Evolutionary conservation across 116 monocot species (phyloP).

Genomic region (Trichopus zeylanicus): DNA sequence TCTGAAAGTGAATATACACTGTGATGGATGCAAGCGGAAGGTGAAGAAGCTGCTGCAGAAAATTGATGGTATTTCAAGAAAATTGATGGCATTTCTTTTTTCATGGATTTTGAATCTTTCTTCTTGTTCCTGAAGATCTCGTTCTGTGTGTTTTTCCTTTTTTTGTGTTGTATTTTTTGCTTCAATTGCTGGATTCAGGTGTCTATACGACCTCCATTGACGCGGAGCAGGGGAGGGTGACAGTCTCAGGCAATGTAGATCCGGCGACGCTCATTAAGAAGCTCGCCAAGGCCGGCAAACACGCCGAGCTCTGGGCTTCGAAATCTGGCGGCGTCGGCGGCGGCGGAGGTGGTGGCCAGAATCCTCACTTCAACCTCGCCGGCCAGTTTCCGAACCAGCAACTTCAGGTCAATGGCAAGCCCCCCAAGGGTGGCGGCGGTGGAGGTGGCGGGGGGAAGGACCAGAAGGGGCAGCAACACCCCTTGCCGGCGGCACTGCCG

Average conservation of each 20-base stretch:
- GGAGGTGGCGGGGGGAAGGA: constrained; percentile 28
- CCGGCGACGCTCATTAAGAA: constrained; percentile 35
- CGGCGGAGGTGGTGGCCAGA: constrained; percentile 14
- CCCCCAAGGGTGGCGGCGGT: constrained; percentile 22
- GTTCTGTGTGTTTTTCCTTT: not conserved
- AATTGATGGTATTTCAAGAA: constrained; percentile 22
- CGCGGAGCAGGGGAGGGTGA: constrained; percentile 52
- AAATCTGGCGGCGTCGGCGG: too few relatives aligned
- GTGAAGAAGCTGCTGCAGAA: constrained; percentile 30
- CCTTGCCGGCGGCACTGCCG: too few relatives aligned
- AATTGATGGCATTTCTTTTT: too few relatives aligned
- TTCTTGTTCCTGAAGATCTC: not conserved
- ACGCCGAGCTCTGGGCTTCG: constrained; percentile 39
- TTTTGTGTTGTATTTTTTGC: not conserved
- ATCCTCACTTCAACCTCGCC: constrained; percentile 11
- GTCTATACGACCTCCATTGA: constrained; percentile 55
- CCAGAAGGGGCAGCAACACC: constrained; percentile 28
- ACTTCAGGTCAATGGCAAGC: constrained; percentile 24
- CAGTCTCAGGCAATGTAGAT: constrained; percentile 37
- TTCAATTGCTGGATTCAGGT: constrained; percentile 29
- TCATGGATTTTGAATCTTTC: not conserved
- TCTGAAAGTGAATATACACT: constrained; percentile 35
- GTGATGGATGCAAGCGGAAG: constrained; percentile 34
- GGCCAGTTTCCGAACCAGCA: constrained; percentile 48
- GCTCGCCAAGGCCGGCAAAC: constrained; percentile 66